A percentile compares a stretch with the other conserved stretches of the same genome.
Conservation (phyloP, 345 rosid species). For the Geranium rotundifolium region DNA sequence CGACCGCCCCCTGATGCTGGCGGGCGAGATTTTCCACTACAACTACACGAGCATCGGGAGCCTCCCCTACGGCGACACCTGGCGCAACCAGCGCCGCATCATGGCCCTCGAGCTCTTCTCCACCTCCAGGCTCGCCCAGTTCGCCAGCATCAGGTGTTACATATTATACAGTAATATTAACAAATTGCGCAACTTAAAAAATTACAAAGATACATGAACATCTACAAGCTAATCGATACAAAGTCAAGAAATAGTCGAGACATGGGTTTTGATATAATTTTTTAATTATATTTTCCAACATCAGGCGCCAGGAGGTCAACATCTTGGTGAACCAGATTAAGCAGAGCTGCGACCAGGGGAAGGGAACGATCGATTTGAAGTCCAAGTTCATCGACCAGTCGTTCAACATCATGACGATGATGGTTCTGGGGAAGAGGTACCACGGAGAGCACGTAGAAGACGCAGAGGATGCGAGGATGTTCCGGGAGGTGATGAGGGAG, state of each 20-base stretch:
- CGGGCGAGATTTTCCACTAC: not conserved
- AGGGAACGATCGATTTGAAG: constrained; percentile 5
- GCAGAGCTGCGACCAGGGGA: not conserved
- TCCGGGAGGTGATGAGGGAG: not conserved
- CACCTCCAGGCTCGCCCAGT: too few species aligned
- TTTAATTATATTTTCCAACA: too few species aligned
- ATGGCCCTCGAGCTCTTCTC: too few species aligned
- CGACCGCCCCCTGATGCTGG: constrained; percentile 12
- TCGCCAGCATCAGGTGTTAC: too few species aligned
- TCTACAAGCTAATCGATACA: too few species aligned
- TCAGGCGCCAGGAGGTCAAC: constrained; percentile 24
- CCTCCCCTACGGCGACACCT: not conserved
- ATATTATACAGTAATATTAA: too few species aligned
- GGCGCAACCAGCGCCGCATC: too few species aligned
- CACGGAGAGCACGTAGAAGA: constrained; percentile 1
- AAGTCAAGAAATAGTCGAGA: too few species aligned
- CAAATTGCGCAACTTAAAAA: too few species aligned
- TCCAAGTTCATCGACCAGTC: constrained; percentile 2
- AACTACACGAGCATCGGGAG: not conserved
- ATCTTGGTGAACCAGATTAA: constrained; percentile 20
- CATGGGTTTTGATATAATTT: too few species aligned
- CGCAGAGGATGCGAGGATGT: not conserved
- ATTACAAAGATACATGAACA: too few species aligned
- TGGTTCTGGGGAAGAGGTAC: constrained; percentile 16
- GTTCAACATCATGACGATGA: constrained; percentile 13